Evolutionary conservation across 1,284 basidiomycete species (phyloP).

Genomic region (Trametes sp.): DNA sequence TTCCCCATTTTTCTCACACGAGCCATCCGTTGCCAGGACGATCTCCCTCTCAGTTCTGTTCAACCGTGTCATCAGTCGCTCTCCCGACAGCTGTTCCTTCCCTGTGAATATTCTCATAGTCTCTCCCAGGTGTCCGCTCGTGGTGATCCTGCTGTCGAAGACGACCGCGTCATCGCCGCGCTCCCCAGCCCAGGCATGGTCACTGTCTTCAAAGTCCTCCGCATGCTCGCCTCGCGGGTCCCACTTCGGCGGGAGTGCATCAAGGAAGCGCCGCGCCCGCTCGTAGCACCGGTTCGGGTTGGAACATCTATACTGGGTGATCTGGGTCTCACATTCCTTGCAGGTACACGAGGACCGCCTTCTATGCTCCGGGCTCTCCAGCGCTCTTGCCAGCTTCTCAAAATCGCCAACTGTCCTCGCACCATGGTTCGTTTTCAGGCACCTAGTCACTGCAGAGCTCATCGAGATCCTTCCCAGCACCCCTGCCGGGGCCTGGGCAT

Average conservation of each 20-base stretch:
- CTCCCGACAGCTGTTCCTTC: not conserved
- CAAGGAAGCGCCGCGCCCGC: not conserved
- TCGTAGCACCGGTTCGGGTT: not conserved
- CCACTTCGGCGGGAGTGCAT: slow-evolving; percentile 12
- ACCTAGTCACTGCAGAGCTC: not conserved
- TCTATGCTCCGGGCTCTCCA: not conserved
- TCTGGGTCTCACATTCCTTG: not conserved
- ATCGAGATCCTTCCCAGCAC: not conserved
- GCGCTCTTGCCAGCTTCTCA: not conserved
- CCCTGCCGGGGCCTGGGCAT: not conserved
- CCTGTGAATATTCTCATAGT: not conserved
- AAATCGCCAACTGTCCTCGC: not conserved
- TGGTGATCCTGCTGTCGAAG: not conserved
- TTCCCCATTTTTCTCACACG: slow-evolving; percentile 32
- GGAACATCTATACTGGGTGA: not conserved
- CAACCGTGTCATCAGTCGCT: not conserved
- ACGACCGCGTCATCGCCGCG: not conserved
- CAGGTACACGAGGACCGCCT: not conserved
- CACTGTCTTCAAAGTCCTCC: slow-evolving; percentile 12
- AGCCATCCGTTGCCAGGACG: slow-evolving; percentile 38
- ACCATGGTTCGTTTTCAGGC: not conserved
- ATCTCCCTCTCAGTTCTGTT: slow-evolving; percentile 27
- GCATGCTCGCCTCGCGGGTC: slow-evolving; percentile 9
- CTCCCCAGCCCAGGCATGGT: no score
- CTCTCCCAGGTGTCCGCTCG: not conserved